These are phyloP conservation scores for Heliamphora pulchella DNA, from an alignment of 179 eudicot species.

Conservation along the genomic window DNA sequence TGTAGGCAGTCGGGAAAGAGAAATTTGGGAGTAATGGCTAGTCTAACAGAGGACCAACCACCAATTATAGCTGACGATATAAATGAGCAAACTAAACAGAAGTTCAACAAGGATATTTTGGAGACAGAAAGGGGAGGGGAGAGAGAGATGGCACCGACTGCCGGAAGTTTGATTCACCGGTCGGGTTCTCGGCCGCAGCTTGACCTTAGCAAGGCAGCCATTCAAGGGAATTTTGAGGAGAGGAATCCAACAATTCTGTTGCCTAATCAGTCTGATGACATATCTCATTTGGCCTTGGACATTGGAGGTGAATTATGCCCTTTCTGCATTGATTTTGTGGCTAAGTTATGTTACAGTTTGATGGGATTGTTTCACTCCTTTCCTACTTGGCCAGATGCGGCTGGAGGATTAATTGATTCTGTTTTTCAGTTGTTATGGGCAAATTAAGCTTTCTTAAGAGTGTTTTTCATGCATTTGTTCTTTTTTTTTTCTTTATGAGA, in stretches of 20 bases:
- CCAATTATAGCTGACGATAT: slow-evolving; percentile 38
- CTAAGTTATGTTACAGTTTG: not conserved
- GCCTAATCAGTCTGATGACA: slow-evolving; percentile 98
- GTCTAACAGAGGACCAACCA: slow-evolving; percentile 37
- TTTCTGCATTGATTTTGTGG: not conserved
- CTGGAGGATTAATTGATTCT: not conserved
- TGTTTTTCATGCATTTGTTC: not conserved
- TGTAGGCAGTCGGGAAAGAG: slow-evolving; percentile 10
- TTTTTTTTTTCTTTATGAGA: not conserved
- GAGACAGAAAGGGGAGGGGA: slow-evolving; percentile 33
- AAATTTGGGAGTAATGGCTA: slow-evolving; percentile 38
- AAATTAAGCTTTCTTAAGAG: not conserved
- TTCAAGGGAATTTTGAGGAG: slow-evolving; percentile 92
- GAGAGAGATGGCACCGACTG: slow-evolving; percentile 37
- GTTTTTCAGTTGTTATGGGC: not conserved
- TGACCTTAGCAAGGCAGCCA: slow-evolving; percentile 87
- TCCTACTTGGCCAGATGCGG: not conserved
- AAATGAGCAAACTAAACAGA: slow-evolving; percentile 25
- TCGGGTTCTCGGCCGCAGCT: slow-evolving; percentile 83
- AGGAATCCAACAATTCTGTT: slow-evolving; percentile 79
- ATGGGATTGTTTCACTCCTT: slow-evolving; percentile 8
- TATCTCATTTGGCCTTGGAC: slow-evolving; percentile 88
- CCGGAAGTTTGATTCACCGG: slow-evolving; percentile 65
- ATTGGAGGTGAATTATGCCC: slow-evolving; percentile 64
- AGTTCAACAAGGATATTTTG: slow-evolving; percentile 10